Evolutionary conservation across 1,139 yeast species (phyloP).

Genomic region (Debaryomyces sp.): DNA sequence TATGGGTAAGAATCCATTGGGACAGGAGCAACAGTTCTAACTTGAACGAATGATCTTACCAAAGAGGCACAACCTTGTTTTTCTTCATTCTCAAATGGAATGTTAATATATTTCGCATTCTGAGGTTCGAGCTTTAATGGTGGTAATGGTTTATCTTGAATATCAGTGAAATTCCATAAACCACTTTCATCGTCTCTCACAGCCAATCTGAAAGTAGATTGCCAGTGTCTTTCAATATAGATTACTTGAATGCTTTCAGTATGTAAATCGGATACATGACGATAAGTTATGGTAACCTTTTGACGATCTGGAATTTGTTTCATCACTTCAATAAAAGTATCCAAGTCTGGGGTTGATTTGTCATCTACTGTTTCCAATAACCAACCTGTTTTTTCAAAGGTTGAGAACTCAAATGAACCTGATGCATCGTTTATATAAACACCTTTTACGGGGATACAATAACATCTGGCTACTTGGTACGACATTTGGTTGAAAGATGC

Average conservation of each 20-base stretch:
- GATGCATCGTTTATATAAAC: conserved; percentile 79
- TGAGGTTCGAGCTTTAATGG: conserved; percentile 51
- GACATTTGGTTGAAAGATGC: conserved; percentile 84
- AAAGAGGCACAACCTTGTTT: conserved; percentile 54
- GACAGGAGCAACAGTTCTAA: conserved; percentile 64
- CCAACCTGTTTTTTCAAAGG: conserved; percentile 66
- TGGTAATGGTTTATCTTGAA: conserved; percentile 66
- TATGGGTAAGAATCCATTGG: conserved; percentile 76
- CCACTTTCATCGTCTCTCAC: conserved; percentile 82
- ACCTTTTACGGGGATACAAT: conserved; percentile 82
- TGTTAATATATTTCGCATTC: conserved; percentile 69
- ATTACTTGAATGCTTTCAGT: conserved; percentile 65
- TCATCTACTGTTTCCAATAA: conserved; percentile 78
- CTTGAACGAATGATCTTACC: conserved; percentile 63
- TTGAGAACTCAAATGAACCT: conserved; percentile 72
- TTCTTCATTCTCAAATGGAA: conserved; percentile 56
- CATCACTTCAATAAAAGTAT: conserved; percentile 78
- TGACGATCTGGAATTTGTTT: conserved; percentile 73
- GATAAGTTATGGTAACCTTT: conserved; percentile 70
- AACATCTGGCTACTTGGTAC: conserved; percentile 85
- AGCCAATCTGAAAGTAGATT: conserved; percentile 69
- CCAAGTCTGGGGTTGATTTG: conserved; percentile 69
- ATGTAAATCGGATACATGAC: conserved; percentile 82
- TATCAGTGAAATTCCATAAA: conserved; percentile 77
- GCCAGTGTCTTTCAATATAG: conserved; percentile 86